phyloP scores from a whole-genome alignment of 768 basidiomycete species.

The Hericium rajendrae region DNA sequence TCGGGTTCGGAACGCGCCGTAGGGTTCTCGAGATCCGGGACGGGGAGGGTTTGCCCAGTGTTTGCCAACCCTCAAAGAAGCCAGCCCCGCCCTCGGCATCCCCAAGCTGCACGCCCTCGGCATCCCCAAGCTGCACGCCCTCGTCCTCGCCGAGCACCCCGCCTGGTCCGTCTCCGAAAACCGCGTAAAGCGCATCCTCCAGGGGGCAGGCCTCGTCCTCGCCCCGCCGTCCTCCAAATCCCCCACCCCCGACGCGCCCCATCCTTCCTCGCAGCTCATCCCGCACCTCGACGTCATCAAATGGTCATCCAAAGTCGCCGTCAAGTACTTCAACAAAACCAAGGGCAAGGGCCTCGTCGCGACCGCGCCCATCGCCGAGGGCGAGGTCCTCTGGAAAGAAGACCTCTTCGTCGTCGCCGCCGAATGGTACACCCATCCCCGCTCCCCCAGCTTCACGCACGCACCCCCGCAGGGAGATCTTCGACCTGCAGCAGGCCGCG shows the following conservation, averaged over 20 bases:
- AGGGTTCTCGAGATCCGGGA: no score
- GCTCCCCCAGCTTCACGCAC: background rate
- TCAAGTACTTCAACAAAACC: slow-evolving; percentile 53
- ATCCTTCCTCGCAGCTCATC: slow-evolving; percentile 58
- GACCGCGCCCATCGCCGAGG: slow-evolving; percentile 51
- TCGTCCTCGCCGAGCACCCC: slow-evolving; percentile 48
- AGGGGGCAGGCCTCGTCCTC: slow-evolving; percentile 43
- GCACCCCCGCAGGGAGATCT: slow-evolving; percentile 52
- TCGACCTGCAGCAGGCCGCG: slow-evolving; percentile 51
- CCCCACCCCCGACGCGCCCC: slow-evolving; percentile 20
- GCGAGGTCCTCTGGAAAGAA: slow-evolving; percentile 78
- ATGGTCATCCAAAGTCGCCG: slow-evolving; percentile 57
- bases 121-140: slow-evolving; percentile 57
- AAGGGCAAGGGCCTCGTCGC: slow-evolving; percentile 85
- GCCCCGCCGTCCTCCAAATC: slow-evolving; percentile 12
- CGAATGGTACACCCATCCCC: slow-evolving; percentile 47
- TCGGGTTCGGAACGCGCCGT: no score
- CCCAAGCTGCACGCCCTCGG: no score
- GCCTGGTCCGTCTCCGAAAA: slow-evolving; percentile 82
- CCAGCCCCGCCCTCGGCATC: slow-evolving; percentile 48
- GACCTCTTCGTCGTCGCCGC: slow-evolving; percentile 75
- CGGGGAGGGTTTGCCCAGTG: no score
- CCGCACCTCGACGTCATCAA: slow-evolving; percentile 48
- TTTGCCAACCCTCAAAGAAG: slow-evolving; percentile 45
- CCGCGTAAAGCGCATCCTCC: slow-evolving; percentile 62